phyloP scores from a whole-genome alignment of 1,284 basidiomycete genomes.

The Ganoderma lingzhi region DNA sequence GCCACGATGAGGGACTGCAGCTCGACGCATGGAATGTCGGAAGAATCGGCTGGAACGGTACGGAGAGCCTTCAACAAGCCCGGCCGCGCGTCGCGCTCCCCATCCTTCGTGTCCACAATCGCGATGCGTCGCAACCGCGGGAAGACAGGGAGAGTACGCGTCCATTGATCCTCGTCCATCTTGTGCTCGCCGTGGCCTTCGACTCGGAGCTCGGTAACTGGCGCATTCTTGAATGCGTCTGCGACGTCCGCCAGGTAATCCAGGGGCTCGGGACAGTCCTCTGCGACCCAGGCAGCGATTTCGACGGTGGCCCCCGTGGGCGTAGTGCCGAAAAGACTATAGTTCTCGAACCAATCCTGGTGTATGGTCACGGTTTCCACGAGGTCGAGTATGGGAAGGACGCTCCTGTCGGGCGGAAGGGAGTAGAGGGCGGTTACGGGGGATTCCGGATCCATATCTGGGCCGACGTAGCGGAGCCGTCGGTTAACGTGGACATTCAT shows the following conservation, averaged over 20 bases:
- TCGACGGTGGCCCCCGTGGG: constrained; percentile 7
- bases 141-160: background rate
- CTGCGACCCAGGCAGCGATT: background rate
- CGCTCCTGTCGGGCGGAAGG: background rate
- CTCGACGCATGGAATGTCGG: background rate
- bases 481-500: background rate
- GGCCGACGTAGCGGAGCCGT: background rate
- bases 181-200: background rate
- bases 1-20: background rate
- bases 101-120: background rate
- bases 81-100: background rate
- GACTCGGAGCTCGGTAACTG: background rate
- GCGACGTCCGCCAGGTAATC: constrained; percentile 9
- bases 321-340: constrained; percentile 7
- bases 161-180: background rate
- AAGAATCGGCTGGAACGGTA: background rate
- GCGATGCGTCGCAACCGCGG: background rate
- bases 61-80: constrained; percentile 2
- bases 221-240: background rate
- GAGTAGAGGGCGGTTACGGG: background rate
- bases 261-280: background rate
- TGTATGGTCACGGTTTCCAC: background rate
- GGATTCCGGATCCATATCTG: background rate
- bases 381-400: background rate
- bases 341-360: background rate